A percentile compares a stretch with the other conserved stretches of the same genome.
Evolutionary conservation across 352 stramenopile genomes (phyloP).

Genomic region (Stramenopiles sp.): DNA sequence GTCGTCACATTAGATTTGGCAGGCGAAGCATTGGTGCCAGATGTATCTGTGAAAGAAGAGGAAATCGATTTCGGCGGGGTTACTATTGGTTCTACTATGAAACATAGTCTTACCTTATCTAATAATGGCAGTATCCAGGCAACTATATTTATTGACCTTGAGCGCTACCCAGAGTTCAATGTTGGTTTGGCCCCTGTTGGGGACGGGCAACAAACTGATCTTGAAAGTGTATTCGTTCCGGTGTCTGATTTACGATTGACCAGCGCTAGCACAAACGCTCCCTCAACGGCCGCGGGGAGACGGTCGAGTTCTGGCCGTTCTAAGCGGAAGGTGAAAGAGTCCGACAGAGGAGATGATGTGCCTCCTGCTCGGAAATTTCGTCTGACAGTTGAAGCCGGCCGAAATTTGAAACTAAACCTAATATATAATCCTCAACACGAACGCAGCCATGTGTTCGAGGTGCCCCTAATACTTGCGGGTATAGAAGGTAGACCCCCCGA

Average conservation of each 20-base stretch:
- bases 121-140: slow-evolving; percentile 56
- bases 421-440: background rate
- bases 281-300: background rate
- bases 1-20: slow-evolving; percentile 39
- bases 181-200: slow-evolving; percentile 29
- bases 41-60: slow-evolving; percentile 31
- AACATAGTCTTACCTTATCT: slow-evolving; percentile 37
- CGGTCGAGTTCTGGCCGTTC: background rate
- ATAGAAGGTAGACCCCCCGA: background rate
- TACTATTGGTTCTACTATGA: slow-evolving; percentile 44
- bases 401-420: background rate
- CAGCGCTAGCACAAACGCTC: background rate
- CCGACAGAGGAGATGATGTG: background rate
- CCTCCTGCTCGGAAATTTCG: background rate
- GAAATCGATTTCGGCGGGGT: slow-evolving; percentile 55
- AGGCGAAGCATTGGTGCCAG: slow-evolving; percentile 44
- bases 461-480: background rate
- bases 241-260: background rate
- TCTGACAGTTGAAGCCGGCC: background rate
- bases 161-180: slow-evolving; percentile 36
- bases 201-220: background rate
- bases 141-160: slow-evolving; percentile 47
- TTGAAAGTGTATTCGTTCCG: background rate
- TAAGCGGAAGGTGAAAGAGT: background rate
- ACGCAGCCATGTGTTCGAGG: background rate